A percentile compares a stretch with the other conserved stretches of the same genome.
Conservation (phyloP, 208 protist genomes). For the Trypanosoma mega region DNA sequence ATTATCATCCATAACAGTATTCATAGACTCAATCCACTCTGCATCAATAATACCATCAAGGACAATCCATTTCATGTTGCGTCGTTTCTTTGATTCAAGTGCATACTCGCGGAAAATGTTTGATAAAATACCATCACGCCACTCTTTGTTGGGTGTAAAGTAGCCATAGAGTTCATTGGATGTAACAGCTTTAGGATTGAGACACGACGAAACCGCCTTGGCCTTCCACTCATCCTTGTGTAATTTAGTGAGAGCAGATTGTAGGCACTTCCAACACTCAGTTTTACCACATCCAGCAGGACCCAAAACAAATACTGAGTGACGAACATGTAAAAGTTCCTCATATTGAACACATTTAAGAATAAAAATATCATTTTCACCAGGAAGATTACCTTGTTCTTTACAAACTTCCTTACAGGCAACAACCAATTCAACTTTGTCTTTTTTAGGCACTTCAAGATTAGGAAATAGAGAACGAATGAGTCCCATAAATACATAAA, state of each 20-base stretch:
- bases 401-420: slow-evolving; percentile 92
- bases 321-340: slow-evolving; percentile 97
- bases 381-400: slow-evolving; percentile 91
- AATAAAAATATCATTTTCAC: slow-evolving; percentile 98
- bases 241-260: slow-evolving; percentile 90
- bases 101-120: slow-evolving; percentile 96
- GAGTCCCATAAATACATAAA: slow-evolving; percentile 97
- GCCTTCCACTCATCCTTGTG: slow-evolving; percentile 93
- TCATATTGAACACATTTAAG: slow-evolving; percentile 98
- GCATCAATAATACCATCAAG: slow-evolving; percentile 99
- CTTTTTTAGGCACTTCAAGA: slow-evolving; percentile 94
- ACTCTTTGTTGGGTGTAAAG: slow-evolving; percentile 96
- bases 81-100: slow-evolving; percentile 94
- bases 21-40: slow-evolving; percentile 99
- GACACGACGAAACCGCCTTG: slow-evolving; percentile 84
- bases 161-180: slow-evolving; percentile 98
- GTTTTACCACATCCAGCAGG: slow-evolving; percentile 96
- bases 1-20: slow-evolving; percentile 99
- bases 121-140: slow-evolving; percentile 96
- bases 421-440: slow-evolving; percentile 90
- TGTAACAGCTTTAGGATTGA: slow-evolving; percentile 99
- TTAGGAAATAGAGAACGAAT: slow-evolving; percentile 98
- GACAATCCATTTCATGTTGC: slow-evolving; percentile 97
- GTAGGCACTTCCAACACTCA: slow-evolving; percentile 95
- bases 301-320: slow-evolving; percentile 98